Base-by-base conservation (phyloP, 768 basidiomycete species). In the Fibroporia radiculosa region DNA sequence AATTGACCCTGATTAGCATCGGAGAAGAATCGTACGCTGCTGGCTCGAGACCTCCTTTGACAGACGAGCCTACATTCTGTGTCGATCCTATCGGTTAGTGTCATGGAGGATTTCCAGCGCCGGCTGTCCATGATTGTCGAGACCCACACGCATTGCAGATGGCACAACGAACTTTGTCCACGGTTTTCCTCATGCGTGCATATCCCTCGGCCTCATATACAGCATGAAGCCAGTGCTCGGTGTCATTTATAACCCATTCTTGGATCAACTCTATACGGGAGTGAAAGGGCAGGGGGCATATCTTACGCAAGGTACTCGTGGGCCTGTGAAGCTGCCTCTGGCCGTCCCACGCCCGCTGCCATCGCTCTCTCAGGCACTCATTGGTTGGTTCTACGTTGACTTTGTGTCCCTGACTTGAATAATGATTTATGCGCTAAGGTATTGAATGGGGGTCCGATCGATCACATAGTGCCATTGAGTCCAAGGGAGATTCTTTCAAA, bases 21-120 rank as follows among this genome's bases (percentile, higher is more conserved):
- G 95, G 95, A 45, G 95, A 99, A 60, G 95, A 98, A 66, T 86
- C 86, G 0, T 93, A 85, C 54, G 80, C 89, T 7, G 73, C 82
- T 3, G 89, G 89, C n/a, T 62, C 72, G 46, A 72, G 77, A 24
- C 71, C 73, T 16, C 72, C 80, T 10, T 64, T 95, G 45, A 90
- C 88, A 1, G 86, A 96, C 55, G 81, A 80, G 24, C 92, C 93
- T 4, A 98, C 95, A 0, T 99, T 87, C 69, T 96, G 95, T 56
- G 88, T 95, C 34, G 93, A 98, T 61, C 93, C 93, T 25, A 95
- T 96, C 46, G 93, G 87, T 83, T 53, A 44, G 71, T 56, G 42
- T 13, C 32, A 6, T 35, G 13, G 14, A 10, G 34, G 16, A 35
- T 25, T 19, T 29, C 3, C 38, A 40, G 24, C 16, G 34, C 20